phyloP scores from a whole-genome alignment of 768 basidiomycete genomes.

The Russula emetica region DNA sequence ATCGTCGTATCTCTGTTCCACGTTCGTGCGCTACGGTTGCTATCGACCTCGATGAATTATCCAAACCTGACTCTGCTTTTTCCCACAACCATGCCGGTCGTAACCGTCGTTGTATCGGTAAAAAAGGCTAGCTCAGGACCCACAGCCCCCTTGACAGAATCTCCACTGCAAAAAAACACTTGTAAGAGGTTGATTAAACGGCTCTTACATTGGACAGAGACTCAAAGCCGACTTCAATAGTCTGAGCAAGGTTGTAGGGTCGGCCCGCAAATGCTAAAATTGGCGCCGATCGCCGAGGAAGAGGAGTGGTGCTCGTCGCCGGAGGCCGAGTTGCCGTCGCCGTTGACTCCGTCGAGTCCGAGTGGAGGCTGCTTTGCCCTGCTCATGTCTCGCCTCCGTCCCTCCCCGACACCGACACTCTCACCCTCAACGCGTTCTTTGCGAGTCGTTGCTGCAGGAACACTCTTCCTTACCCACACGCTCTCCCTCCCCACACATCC shows the following conservation, averaged over 20 bases:
- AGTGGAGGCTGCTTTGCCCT: not conserved
- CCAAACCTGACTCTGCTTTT: not conserved
- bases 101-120: not conserved
- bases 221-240: not conserved
- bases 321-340: not conserved
- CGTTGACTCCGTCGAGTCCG: not conserved
- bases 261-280: not conserved
- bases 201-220: not conserved
- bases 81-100: not conserved
- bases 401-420: constrained; percentile 19
- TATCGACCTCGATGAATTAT: not conserved
- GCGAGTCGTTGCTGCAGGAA: constrained; percentile 74
- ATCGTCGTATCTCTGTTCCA: too few species aligned
- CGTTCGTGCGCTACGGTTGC: not conserved
- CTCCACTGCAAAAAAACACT: not conserved
- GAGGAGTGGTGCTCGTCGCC: not conserved
- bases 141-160: not conserved
- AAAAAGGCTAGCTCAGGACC: not conserved
- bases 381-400: constrained; percentile 33
- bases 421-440: constrained; percentile 38
- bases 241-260: too few species aligned
- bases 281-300: not conserved
- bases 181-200: not conserved
- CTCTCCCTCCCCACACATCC: constrained; percentile 61
- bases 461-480: constrained; percentile 74